Evolutionary conservation across 371 early-diverging fungal species (phyloP).

Genomic region (Actinomortierella ambigua): DNA sequence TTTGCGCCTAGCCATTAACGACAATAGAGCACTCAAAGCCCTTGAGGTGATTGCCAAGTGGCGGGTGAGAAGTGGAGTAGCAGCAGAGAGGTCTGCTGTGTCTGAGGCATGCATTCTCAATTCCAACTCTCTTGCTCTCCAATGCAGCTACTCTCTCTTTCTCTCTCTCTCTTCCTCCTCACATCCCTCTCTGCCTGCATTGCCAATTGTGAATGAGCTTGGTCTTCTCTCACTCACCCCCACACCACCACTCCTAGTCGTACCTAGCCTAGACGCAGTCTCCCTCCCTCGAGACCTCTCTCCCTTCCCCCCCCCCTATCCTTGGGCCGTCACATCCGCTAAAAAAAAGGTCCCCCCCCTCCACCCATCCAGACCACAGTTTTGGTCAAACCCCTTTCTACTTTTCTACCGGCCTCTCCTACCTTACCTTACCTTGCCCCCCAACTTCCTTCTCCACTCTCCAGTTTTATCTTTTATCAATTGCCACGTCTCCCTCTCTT

Average conservation of each 20-base stretch:
- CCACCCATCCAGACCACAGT: neutral
- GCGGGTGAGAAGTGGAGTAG: too few relatives aligned
- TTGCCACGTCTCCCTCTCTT: slow-evolving; percentile 1
- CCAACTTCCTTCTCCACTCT: slow-evolving; percentile 3
- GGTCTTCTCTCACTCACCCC: neutral
- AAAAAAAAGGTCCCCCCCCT: neutral
- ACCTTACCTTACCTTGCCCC: neutral
- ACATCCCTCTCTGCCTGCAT: too few relatives aligned
- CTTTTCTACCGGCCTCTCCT: slow-evolving; percentile 1
- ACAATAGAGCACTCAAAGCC: too few relatives aligned
- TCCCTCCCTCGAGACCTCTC: too few relatives aligned
- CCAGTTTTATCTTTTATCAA: neutral
- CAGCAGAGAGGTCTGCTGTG: too few relatives aligned
- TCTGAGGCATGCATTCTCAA: too few relatives aligned
- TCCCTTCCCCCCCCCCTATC: neutral
- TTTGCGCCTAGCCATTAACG: too few relatives aligned
- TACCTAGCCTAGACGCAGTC: slow-evolving; percentile 7
- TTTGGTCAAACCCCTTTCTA: too few relatives aligned
- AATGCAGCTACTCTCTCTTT: neutral
- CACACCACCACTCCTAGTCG: neutral
- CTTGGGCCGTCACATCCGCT: neutral
- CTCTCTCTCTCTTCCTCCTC: too few relatives aligned
- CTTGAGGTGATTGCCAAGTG: too few relatives aligned
- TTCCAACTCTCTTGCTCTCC: neutral
- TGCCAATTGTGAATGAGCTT: too few relatives aligned